Conservation (phyloP, 73 alveolate species). For the Effrenium voratum region DNA sequence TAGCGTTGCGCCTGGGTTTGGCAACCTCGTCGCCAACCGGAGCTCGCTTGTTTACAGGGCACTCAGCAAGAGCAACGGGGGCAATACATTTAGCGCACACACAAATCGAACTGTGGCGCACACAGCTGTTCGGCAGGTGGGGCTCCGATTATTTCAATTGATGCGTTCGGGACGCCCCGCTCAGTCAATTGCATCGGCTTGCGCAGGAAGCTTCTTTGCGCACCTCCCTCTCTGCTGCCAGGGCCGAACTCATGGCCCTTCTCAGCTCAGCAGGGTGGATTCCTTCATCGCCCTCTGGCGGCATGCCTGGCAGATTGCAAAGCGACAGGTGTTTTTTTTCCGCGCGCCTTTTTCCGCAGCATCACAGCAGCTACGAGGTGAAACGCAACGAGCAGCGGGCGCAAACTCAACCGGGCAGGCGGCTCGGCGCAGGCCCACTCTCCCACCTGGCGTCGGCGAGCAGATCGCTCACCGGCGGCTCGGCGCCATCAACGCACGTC, state of each 20-base stretch:
- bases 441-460: no score
- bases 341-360: no score
- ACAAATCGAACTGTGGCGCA: conserved; percentile 21
- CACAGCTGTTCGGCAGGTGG: conserved; percentile 23
- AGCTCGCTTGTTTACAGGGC: not conserved
- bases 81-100: conserved; percentile 12
- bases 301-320: not conserved
- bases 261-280: no score
- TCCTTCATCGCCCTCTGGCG: no score
- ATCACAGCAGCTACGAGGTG: no score
- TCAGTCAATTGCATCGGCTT: not conserved
- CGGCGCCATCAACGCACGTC: no score
- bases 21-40: not conserved
- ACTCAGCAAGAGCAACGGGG: not conserved
- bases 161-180: conserved; percentile 4
- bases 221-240: not conserved
- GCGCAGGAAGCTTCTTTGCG: not conserved
- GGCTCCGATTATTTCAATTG: not conserved
- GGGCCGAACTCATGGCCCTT: not conserved
- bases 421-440: no score
- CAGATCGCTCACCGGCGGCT: no score
- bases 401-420: no score
- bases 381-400: no score
- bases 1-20: not conserved
- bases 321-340: no score